Percentiles rank a stretch among this genome's conserved stretches.
Evolutionary conservation across 2,329 filamentous ascomycete genomes (phyloP).

Genomic region (Fusarium brachygibbosum): DNA sequence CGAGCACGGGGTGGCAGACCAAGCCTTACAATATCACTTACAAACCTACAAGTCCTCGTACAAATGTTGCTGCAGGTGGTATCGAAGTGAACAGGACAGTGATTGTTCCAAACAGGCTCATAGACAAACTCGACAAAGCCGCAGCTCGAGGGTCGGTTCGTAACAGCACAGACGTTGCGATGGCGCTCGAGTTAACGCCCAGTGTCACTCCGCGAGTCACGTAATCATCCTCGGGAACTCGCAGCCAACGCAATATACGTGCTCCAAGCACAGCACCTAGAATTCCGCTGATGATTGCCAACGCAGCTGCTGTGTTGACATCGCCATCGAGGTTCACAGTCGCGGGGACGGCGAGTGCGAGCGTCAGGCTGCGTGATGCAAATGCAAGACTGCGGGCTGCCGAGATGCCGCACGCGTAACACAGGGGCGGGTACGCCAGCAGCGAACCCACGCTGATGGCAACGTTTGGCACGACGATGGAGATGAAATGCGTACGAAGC

Average conservation of each 20-base stretch:
- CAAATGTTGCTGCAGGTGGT: slow-evolving; percentile 63
- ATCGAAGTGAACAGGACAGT: slow-evolving; percentile 71
- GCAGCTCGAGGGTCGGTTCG: slow-evolving; percentile 70
- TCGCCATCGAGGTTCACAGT: slow-evolving; percentile 70
- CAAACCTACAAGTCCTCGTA: slow-evolving; percentile 63
- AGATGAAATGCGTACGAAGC: slow-evolving; percentile 65
- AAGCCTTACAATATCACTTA: slow-evolving; percentile 41
- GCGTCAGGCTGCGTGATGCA: slow-evolving; percentile 67
- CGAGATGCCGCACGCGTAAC: slow-evolving; percentile 67
- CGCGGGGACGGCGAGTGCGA: slow-evolving; percentile 71
- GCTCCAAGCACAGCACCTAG: slow-evolving; percentile 69
- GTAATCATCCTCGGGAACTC: slow-evolving; percentile 72
- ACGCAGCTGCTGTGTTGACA: slow-evolving; percentile 65
- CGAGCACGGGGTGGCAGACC: not conserved
- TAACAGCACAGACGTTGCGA: slow-evolving; percentile 69
- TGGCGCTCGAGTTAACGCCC: slow-evolving; percentile 71
- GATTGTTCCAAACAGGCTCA: slow-evolving; percentile 72
- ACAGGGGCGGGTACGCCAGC: slow-evolving; percentile 69
- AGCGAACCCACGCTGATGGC: slow-evolving; percentile 65
- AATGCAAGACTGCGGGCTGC: slow-evolving; percentile 67
- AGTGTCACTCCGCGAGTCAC: slow-evolving; percentile 72
- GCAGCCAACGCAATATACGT: slow-evolving; percentile 62
- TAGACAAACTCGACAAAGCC: slow-evolving; percentile 70
- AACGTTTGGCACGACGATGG: slow-evolving; percentile 68
- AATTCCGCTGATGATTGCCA: slow-evolving; percentile 72